Percentiles rank a stretch among this genome's conserved stretches.
These are phyloP conservation scores for Aspergillus sp. DNA, from an alignment of 2,329 filamentous ascomycete species.

Conservation along the genomic window DNA sequence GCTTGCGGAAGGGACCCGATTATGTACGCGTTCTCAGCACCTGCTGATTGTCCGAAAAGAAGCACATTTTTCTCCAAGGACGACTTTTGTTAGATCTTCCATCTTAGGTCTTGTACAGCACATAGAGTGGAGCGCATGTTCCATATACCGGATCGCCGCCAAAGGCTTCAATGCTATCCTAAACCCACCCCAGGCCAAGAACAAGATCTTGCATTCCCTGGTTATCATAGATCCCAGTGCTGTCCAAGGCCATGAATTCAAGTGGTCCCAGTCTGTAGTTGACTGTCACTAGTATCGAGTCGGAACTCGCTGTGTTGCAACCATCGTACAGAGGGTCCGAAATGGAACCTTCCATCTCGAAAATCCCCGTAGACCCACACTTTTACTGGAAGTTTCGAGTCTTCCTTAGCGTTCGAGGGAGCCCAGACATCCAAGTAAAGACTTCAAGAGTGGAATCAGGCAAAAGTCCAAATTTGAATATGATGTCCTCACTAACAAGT, in stretches of 20 bases:
- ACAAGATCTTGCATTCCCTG: constrained; percentile 22
- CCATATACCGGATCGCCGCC: constrained; percentile 26
- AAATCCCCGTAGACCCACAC: constrained; percentile 27
- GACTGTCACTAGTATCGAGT: constrained; percentile 14
- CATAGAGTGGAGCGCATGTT: neutral
- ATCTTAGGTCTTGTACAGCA: no score
- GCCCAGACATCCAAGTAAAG: constrained; percentile 19
- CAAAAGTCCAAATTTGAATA: neutral
- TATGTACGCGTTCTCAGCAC: constrained; percentile 17
- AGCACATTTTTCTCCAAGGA: constrained; percentile 20
- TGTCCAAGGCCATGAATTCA: constrained; percentile 22
- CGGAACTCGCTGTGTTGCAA: constrained; percentile 13
- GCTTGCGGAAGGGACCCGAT: constrained; percentile 17
- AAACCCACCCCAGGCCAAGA: constrained; percentile 24
- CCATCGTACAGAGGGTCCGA: constrained; percentile 15
- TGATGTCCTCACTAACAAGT: constrained; percentile 16
- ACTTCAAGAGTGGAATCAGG: neutral
- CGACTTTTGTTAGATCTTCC: neutral
- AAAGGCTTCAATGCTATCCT: constrained; percentile 28
- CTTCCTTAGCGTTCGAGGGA: constrained; percentile 12
- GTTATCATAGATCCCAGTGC: constrained; percentile 19
- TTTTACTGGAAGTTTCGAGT: constrained; percentile 26
- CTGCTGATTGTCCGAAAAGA: constrained; percentile 30
- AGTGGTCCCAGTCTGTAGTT: constrained; percentile 30
- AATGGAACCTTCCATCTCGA: constrained; percentile 9